Evolutionary conservation across 2,329 filamentous ascomycete genomes (phyloP).

Genomic region (Ilyonectria robusta): DNA sequence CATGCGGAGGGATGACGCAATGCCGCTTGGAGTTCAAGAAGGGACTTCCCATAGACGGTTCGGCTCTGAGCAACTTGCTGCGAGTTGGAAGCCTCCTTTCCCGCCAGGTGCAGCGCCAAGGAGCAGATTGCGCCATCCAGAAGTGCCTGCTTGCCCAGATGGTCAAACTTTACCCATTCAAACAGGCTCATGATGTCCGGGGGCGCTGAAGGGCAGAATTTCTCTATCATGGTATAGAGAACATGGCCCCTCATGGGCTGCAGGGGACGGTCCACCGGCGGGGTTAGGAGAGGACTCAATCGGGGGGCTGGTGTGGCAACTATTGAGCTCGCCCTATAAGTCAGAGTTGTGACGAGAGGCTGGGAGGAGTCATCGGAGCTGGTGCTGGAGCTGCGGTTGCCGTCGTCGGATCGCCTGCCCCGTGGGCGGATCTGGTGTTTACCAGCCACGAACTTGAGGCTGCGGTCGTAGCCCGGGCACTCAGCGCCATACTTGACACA

Average conservation of each 20-base stretch:
- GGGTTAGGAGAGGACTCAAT: slow-evolving; percentile 22
- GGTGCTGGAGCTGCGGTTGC: slow-evolving; percentile 17
- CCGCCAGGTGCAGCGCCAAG: slow-evolving; percentile 55
- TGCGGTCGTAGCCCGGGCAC: slow-evolving; percentile 58
- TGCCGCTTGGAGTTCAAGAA: slow-evolving; percentile 53
- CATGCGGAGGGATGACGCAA: slow-evolving; percentile 56
- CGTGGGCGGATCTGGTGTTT: slow-evolving; percentile 56
- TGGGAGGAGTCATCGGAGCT: slow-evolving; percentile 40
- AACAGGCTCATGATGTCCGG: slow-evolving; percentile 46
- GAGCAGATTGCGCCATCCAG: slow-evolving; percentile 57
- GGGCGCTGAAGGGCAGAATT: slow-evolving; percentile 37
- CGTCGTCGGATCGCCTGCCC: slow-evolving; percentile 34
- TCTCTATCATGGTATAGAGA: slow-evolving; percentile 51
- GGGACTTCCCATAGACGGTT: slow-evolving; percentile 55
- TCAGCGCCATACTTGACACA: slow-evolving; percentile 56
- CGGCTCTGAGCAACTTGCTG: slow-evolving; percentile 53
- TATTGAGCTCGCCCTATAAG: slow-evolving; percentile 1
- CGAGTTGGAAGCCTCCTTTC: slow-evolving; percentile 51
- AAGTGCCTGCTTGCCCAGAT: slow-evolving; percentile 53
- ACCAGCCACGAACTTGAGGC: slow-evolving; percentile 56
- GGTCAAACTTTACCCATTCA: slow-evolving; percentile 45
- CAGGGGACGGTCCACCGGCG: slow-evolving; percentile 29
- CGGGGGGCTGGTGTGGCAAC: slow-evolving; percentile 24
- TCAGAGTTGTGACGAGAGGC: slow-evolving; percentile 10
- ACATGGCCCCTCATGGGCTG: slow-evolving; percentile 49